These are phyloP conservation scores for Lentinula detonsa DNA, from an alignment of 768 basidiomycete genomes.

Conservation along the genomic window DNA sequence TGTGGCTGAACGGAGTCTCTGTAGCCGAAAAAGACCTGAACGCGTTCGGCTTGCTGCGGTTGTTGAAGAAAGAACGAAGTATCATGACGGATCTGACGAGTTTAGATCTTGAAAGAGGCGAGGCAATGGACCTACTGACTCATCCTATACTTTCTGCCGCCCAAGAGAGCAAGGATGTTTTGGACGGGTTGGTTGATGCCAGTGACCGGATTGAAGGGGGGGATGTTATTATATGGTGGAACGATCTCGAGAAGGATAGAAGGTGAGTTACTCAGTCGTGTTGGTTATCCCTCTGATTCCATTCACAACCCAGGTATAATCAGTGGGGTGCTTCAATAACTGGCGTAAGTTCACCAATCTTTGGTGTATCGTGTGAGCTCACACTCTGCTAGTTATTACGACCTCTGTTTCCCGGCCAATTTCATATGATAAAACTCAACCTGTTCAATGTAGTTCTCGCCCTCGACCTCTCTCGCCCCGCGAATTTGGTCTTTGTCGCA, in stretches of 20 bases:
- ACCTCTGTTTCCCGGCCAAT: conserved; percentile 73
- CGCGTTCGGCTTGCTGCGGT: conserved; percentile 65
- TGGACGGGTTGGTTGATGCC: conserved; percentile 84
- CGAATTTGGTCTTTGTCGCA: conserved; percentile 56
- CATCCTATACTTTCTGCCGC: conserved; percentile 51
- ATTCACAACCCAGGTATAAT: conserved; percentile 33
- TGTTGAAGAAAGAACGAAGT: conserved; percentile 66
- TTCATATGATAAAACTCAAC: conserved; percentile 71
- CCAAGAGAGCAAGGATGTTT: conserved; percentile 35
- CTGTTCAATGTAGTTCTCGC: conserved; percentile 79
- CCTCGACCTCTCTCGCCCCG: conserved; percentile 68
- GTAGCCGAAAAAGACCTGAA: conserved; percentile 61
- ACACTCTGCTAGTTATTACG: conserved; percentile 54
- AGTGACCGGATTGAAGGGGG: conserved; percentile 83
- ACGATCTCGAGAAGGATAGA: conserved; percentile 82
- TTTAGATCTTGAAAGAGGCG: conserved; percentile 53
- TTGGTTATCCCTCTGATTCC: not conserved
- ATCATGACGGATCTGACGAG: conserved; percentile 52
- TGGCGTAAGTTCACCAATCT: conserved; percentile 27
- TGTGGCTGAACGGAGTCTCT: conserved; percentile 79
- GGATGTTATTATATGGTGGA: conserved; percentile 76
- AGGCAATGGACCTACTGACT: conserved; percentile 72
- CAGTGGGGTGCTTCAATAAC: conserved; percentile 46
- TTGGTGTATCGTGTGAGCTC: not conserved
- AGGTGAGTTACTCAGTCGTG: conserved; percentile 33